Conservation (phyloP, 139 green algal species). For the Raphidocelis subcapitata region DNA sequence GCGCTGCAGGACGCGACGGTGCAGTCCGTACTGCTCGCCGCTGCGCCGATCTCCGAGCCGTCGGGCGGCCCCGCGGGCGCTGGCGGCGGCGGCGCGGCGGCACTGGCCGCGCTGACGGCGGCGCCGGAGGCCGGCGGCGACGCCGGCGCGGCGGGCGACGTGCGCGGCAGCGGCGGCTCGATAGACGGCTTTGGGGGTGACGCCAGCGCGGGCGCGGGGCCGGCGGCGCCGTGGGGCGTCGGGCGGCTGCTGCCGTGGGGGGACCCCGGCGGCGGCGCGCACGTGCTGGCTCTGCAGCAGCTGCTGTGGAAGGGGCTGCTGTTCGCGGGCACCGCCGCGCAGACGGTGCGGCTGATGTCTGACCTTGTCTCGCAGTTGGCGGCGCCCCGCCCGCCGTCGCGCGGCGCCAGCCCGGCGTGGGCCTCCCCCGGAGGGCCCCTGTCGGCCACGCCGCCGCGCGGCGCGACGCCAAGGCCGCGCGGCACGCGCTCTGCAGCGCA, state of each 20-base stretch:
- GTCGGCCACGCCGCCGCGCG: no score
- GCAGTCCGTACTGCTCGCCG: conserved; percentile 76
- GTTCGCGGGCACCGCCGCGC: conserved; percentile 55
- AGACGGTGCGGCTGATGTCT: conserved; percentile 53
- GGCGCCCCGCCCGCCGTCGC: no score
- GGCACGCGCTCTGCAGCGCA: no score
- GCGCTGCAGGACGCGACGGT: conserved; percentile 49
- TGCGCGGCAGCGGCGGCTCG: not conserved
- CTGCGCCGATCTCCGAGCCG: conserved; percentile 33
- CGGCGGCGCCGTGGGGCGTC: conserved; percentile 11
- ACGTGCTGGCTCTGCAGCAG: conserved; percentile 65
- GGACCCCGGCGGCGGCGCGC: conserved; percentile 11
- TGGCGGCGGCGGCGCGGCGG: not conserved
- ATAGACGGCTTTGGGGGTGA: conserved; percentile 4
- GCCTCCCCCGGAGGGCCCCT: no score
- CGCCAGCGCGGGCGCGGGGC: not conserved
- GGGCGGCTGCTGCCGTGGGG: conserved; percentile 13
- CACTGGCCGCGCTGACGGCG: no score
- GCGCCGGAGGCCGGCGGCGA: not conserved
- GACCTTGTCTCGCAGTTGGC: no score
- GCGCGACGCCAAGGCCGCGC: no score
- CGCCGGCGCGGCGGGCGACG: not conserved
- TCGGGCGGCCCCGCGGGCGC: not conserved
- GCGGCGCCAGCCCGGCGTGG: no score
- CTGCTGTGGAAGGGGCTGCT: conserved; percentile 84